These are phyloP conservation scores for Podaxis sp. DNA, from an alignment of 768 basidiomycete genomes.

Conservation along the genomic window DNA sequence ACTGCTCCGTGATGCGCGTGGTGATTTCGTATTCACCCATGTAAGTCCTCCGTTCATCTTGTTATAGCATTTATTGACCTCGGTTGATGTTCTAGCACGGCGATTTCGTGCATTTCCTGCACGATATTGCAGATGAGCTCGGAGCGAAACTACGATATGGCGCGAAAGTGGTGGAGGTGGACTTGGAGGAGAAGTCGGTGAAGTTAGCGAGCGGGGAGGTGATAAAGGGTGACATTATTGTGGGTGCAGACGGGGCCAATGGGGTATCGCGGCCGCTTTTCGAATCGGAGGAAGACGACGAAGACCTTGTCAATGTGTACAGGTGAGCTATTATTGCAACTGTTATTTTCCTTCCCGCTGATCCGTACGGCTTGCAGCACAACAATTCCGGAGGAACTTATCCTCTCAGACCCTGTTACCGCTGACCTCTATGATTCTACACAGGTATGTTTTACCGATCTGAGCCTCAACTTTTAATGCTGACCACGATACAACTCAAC, in stretches of 20 bases:
- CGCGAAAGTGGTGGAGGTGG: constrained; percentile 27
- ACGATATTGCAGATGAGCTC: constrained; percentile 39
- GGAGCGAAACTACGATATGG: constrained; percentile 43
- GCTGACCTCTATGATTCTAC: constrained; percentile 26
- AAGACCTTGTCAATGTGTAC: constrained; percentile 34
- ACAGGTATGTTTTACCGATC: constrained; percentile 15
- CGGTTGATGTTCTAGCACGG: constrained; percentile 34
- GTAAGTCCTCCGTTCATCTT: constrained; percentile 25
- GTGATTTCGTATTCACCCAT: constrained; percentile 35
- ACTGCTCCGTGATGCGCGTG: constrained; percentile 43
- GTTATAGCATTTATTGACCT: neutral
- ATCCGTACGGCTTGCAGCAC: constrained; percentile 26
- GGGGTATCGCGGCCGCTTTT: constrained; percentile 38
- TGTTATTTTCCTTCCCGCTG: neutral
- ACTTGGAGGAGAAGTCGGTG: constrained; percentile 28
- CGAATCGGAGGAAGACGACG: constrained; percentile 27
- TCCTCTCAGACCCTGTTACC: constrained; percentile 40
- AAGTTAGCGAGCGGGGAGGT: constrained; percentile 38
- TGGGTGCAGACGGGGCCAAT: constrained; percentile 53
- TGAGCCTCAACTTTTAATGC: neutral
- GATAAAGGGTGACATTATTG: constrained; percentile 46
- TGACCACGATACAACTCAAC: too few species aligned
- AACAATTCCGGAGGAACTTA: constrained; percentile 35
- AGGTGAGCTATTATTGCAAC: constrained; percentile 29
- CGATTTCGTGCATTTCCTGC: constrained; percentile 49